Evolutionary conservation across 2,329 filamentous ascomycete genomes (phyloP).

Genomic region (Fusarium sp.): DNA sequence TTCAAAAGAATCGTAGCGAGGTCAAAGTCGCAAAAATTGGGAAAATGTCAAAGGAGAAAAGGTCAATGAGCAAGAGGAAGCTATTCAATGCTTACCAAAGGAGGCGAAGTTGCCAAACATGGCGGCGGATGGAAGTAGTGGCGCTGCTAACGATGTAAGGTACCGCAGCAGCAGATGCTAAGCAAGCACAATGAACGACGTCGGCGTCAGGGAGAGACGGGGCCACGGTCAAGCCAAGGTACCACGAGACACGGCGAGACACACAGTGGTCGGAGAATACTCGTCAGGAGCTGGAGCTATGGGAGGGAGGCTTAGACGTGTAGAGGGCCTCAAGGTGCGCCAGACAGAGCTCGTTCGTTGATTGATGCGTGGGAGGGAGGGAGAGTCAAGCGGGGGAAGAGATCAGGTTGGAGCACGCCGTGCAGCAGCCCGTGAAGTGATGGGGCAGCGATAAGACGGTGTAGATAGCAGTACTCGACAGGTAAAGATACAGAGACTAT

Average conservation of each 20-base stretch:
- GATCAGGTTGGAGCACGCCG: neutral
- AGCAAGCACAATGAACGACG: conserved; percentile 20
- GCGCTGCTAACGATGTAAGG: conserved; percentile 35
- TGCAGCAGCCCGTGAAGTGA: neutral
- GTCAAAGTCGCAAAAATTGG: neutral
- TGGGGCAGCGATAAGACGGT: neutral
- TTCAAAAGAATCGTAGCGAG: neutral
- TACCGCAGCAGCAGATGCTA: conserved; percentile 24
- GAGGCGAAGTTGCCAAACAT: conserved; percentile 59
- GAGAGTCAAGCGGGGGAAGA: conserved; percentile 8
- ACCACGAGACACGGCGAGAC: conserved; percentile 24
- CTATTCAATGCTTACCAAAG: conserved; percentile 50
- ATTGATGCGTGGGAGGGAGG: neutral
- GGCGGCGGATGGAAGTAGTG: conserved; percentile 36
- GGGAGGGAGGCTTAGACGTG: neutral
- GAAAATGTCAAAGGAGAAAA: neutral
- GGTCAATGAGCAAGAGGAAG: conserved; percentile 17
- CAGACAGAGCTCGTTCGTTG: neutral
- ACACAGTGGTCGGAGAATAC: conserved; percentile 13
- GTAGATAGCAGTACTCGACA: neutral
- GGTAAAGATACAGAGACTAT: conserved; percentile 12
- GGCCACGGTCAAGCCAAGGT: conserved; percentile 7
- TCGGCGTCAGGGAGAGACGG: conserved; percentile 20
- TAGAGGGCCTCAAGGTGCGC: conserved; percentile 9
- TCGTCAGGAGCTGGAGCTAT: neutral